phyloP scores from a whole-genome alignment of 2,329 filamentous ascomycete species.

The Colletotrichum nymphaeae region DNA sequence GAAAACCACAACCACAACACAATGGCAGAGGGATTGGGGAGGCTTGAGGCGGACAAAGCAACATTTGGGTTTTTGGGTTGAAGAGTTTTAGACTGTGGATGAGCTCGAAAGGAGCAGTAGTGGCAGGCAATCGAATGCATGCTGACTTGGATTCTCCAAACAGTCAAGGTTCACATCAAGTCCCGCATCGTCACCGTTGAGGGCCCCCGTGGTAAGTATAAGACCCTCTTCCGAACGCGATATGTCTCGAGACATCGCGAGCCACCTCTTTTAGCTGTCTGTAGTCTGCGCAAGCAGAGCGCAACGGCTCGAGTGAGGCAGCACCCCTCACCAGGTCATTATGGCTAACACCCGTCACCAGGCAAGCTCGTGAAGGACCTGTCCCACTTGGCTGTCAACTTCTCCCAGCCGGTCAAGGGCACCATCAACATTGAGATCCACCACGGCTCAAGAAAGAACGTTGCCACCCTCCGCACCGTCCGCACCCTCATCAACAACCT shows the following conservation, averaged over 20 bases:
- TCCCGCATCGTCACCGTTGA: conserved; percentile 96
- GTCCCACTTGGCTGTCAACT: conserved; percentile 95
- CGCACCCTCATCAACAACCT: conserved; percentile 99
- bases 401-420: conserved; percentile 87
- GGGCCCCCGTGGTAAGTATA: conserved; percentile 84
- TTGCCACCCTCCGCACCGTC: conserved; percentile 97
- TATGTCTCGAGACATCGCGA: background rate
- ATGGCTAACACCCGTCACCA: conserved; percentile 47
- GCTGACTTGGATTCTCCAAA: conserved; percentile 53
- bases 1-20: background rate
- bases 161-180: conserved; percentile 98
- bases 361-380: conserved; percentile 98
- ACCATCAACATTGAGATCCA: conserved; percentile 97
- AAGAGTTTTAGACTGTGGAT: conserved; percentile 39
- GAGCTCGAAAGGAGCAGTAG: conserved; percentile 40
- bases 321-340: conserved; percentile 26
- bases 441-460: conserved; percentile 97
- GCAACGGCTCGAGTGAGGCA: conserved; percentile 29
- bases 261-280: too few species aligned
- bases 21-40: conserved; percentile 11
- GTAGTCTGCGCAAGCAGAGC: background rate
- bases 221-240: background rate
- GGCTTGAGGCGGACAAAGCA: conserved; percentile 15
- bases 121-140: conserved; percentile 39
- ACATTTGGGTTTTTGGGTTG: conserved; percentile 32